Evolutionary conservation across 179 eudicot genomes (phyloP).

Genomic region (Nepenthes alata): DNA sequence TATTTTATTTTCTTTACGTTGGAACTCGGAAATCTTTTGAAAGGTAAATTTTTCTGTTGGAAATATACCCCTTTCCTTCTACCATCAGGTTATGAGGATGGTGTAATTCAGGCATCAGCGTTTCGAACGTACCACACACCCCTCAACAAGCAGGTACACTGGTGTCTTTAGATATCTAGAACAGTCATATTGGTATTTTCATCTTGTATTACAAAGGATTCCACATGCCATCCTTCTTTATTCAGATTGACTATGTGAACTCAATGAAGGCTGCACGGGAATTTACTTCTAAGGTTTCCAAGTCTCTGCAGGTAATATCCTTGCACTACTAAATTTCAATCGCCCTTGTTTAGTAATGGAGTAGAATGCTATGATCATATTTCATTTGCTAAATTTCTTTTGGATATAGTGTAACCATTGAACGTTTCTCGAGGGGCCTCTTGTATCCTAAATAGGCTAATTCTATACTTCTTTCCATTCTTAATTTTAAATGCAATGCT

Average conservation of each 20-base stretch:
- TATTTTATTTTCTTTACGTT: neutral
- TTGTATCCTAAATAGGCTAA: too few species aligned
- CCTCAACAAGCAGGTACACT: constrained; percentile 79
- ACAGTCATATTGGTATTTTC: neutral
- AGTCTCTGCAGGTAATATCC: constrained; percentile 61
- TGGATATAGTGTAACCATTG: too few species aligned
- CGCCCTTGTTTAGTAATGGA: neutral
- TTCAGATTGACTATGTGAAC: constrained; percentile 76
- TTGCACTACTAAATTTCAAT: neutral
- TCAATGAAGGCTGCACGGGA: constrained; percentile 82
- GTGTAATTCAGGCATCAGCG: constrained; percentile 76
- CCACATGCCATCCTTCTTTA: neutral
- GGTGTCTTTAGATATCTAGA: constrained; percentile 3
- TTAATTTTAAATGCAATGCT: too few species aligned
- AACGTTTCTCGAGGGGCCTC: too few species aligned
- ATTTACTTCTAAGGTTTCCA: constrained; percentile 71
- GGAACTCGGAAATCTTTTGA: neutral
- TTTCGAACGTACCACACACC: constrained; percentile 98
- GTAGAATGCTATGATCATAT: neutral
- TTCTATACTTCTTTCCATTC: too few species aligned
- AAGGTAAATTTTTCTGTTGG: neutral
- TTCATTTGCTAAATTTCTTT: too few species aligned
- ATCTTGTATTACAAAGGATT: neutral
- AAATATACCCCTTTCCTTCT: neutral
- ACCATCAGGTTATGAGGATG: constrained; percentile 61